Conservation (phyloP, 192 early-diverging fungal species). For the Coemansia javaensis region DNA sequence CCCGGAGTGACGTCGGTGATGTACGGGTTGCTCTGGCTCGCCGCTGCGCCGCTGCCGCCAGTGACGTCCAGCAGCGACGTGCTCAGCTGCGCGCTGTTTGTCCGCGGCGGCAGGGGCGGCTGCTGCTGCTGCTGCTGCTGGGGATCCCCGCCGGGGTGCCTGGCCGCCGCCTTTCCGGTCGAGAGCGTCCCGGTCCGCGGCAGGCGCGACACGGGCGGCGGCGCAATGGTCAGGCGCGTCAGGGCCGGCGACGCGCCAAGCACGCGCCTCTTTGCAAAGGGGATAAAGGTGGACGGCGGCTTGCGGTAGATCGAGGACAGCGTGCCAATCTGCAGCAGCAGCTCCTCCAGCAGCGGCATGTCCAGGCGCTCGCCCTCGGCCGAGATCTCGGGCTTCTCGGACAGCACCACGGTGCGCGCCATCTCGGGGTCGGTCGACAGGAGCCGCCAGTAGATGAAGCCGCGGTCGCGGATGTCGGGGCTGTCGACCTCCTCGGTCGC, state of each 20-base stretch:
- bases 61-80: conserved; percentile 32
- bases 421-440: conserved; percentile 87
- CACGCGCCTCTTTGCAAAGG: conserved; percentile 53
- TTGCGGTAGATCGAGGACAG: conserved; percentile 92
- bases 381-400: conserved; percentile 90
- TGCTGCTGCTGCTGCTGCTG: too few relatives aligned
- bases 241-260: conserved; percentile 41
- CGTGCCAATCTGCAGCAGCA: conserved; percentile 80
- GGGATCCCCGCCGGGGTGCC: neutral
- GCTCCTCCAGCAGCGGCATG: conserved; percentile 74
- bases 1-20: conserved; percentile 37
- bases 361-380: conserved; percentile 93
- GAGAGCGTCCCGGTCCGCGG: conserved; percentile 26
- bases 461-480: conserved; percentile 96
- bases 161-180: conserved; percentile 5
- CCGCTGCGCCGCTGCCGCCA: conserved; percentile 4
- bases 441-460: conserved; percentile 97
- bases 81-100: conserved; percentile 29
- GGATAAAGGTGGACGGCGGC: conserved; percentile 80
- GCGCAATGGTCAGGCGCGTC: conserved; percentile 35
- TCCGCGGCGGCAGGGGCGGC: conserved; percentile 9
- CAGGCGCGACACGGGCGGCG: conserved; percentile 38
- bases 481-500: conserved; percentile 94
- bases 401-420: conserved; percentile 71
- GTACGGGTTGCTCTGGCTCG: conserved; percentile 47